Evolutionary conservation across 805 yeast genomes (phyloP).

Genomic region (Pichia nakasei): DNA sequence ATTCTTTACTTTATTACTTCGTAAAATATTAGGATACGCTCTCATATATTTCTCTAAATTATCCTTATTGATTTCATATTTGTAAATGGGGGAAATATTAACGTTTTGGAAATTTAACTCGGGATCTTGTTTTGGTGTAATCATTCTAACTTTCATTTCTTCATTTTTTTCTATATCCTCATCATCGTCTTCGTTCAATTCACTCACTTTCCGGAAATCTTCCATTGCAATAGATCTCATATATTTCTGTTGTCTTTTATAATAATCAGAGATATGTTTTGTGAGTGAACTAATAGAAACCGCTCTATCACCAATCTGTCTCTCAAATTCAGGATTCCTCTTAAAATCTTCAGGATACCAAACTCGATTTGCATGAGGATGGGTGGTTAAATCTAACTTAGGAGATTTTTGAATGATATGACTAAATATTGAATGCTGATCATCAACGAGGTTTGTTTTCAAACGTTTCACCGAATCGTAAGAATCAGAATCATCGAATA

Average conservation of each 20-base stretch:
- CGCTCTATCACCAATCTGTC: slow-evolving; percentile 3
- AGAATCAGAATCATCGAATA: background rate
- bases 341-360: slow-evolving; percentile 32
- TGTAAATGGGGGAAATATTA: slow-evolving; percentile 19
- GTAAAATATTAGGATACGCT: slow-evolving; percentile 10
- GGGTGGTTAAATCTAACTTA: background rate
- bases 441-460: no score
- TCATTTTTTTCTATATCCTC: background rate
- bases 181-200: background rate
- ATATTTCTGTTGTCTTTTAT: slow-evolving; percentile 15
- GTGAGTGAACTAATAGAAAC: slow-evolving; percentile 4
- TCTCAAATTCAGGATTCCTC: slow-evolving; percentile 20
- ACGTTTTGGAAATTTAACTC: slow-evolving; percentile 17
- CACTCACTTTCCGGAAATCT: slow-evolving; percentile 19
- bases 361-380: slow-evolving; percentile 19
- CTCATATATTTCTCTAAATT: slow-evolving; percentile 11
- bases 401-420: slow-evolving; percentile 11
- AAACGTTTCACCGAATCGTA: no score
- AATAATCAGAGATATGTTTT: slow-evolving; percentile 14
- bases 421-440: background rate
- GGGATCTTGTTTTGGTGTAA: slow-evolving; percentile 21
- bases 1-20: slow-evolving; percentile 19
- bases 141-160: background rate
- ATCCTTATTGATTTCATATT: slow-evolving; percentile 19
- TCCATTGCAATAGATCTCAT: slow-evolving; percentile 15